Conservation (phyloP, 2,329 filamentous ascomycete species). For the Apiospora sp. region DNA sequence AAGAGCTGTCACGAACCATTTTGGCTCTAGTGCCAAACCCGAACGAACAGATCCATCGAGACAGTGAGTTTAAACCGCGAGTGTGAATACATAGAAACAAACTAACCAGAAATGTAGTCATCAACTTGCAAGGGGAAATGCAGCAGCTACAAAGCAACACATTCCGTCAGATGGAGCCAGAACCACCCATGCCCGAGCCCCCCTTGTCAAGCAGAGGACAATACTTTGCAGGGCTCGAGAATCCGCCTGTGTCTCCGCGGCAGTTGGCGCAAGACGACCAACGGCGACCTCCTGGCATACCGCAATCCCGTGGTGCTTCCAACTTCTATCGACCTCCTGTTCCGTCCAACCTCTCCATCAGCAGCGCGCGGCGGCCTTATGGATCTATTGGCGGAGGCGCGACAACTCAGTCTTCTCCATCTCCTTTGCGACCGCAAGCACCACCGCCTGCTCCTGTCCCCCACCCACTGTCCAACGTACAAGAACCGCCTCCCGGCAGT, state of each 20-base stretch:
- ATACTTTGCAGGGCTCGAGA: slow-evolving; percentile 73
- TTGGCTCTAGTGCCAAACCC: slow-evolving; percentile 76
- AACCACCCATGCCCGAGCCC: slow-evolving; percentile 68
- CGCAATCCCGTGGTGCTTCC: slow-evolving; percentile 58
- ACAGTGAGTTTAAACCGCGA: slow-evolving; percentile 67
- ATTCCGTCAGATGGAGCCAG: slow-evolving; percentile 61
- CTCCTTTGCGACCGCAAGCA: slow-evolving; percentile 73
- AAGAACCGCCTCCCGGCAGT: slow-evolving; percentile 70
- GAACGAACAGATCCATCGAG: slow-evolving; percentile 80
- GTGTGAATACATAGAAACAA: neutral
- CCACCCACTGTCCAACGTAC: slow-evolving; percentile 38
- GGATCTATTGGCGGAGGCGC: slow-evolving; percentile 82
- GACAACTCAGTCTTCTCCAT: slow-evolving; percentile 74
- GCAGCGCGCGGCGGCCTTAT: slow-evolving; percentile 75
- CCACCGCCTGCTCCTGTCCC: slow-evolving; percentile 12
- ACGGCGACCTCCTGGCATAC: slow-evolving; percentile 73
- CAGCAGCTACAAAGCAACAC: slow-evolving; percentile 65
- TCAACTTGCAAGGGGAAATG: slow-evolving; percentile 65
- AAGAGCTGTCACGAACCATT: slow-evolving; percentile 81
- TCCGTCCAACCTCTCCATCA: slow-evolving; percentile 81
- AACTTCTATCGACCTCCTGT: slow-evolving; percentile 80
- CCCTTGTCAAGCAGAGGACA: slow-evolving; percentile 69
- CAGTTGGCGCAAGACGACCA: slow-evolving; percentile 87
- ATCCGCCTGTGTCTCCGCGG: slow-evolving; percentile 84
- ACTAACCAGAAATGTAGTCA: slow-evolving; percentile 49